Conservation (phyloP, 768 basidiomycete genomes). For the Pleurotus pulmonarius region DNA sequence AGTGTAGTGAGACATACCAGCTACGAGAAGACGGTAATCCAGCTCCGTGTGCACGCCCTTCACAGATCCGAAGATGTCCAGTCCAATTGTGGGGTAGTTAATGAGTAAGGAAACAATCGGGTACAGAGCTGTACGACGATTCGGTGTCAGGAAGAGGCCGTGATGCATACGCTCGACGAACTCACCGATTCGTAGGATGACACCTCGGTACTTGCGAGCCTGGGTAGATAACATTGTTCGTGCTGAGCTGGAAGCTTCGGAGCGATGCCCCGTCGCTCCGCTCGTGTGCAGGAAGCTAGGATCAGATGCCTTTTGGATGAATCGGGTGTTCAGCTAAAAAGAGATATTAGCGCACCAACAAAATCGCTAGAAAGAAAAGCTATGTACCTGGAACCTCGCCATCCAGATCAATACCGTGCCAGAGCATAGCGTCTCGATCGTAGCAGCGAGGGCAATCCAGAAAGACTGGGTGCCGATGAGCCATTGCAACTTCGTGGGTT, state of each 20-base stretch:
- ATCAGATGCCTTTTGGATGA: neutral
- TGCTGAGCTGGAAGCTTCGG: neutral
- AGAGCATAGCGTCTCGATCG: slow-evolving; percentile 16
- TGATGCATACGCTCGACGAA: too few relatives aligned
- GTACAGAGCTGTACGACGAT: slow-evolving; percentile 13
- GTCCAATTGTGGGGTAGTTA: slow-evolving; percentile 15
- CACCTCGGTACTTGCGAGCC: slow-evolving; percentile 6
- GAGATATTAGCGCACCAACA: too few relatives aligned
- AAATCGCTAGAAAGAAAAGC: too few relatives aligned
- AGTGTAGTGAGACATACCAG: slow-evolving; percentile 5
- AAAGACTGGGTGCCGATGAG: slow-evolving; percentile 21
- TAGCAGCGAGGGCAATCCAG: slow-evolving; percentile 18
- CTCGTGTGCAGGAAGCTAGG: neutral
- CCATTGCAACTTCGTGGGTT: slow-evolving; percentile 15
- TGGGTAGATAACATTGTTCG: neutral
- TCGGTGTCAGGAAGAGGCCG: too few relatives aligned
- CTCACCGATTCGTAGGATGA: slow-evolving; percentile 15
- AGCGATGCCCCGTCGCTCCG: neutral
- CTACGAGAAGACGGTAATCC: slow-evolving; percentile 15
- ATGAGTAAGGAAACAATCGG: slow-evolving; percentile 18
- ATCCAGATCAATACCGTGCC: slow-evolving; percentile 16
- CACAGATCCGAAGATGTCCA: slow-evolving; percentile 18
- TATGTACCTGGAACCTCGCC: slow-evolving; percentile 14
- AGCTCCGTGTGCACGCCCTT: slow-evolving; percentile 11
- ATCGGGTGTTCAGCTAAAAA: neutral